Conservation (phyloP, 192 early-diverging fungal genomes). For the Geranomyces michiganensis region DNA sequence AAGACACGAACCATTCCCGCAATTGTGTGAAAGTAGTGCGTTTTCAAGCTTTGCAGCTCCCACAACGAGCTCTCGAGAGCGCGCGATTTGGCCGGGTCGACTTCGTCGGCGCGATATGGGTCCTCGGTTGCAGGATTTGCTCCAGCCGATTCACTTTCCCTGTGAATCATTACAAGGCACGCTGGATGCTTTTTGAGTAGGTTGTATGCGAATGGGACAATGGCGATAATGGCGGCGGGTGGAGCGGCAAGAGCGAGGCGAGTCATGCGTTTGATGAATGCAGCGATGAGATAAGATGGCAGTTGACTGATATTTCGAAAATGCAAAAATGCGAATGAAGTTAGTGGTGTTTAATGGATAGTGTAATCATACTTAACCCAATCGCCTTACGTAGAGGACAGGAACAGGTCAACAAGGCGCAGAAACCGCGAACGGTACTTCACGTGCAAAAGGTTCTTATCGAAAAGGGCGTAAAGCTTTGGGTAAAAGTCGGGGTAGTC, state of each 20-base stretch:
- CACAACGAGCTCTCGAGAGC: conserved; percentile 90
- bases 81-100: conserved; percentile 75
- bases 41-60: conserved; percentile 85
- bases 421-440: conserved; percentile 96
- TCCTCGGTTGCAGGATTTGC: conserved; percentile 22
- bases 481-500: conserved; percentile 98
- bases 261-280: conserved; percentile 90
- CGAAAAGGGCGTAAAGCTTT: conserved; percentile 91
- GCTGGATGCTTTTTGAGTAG: conserved; percentile 88
- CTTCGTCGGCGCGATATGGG: conserved; percentile 60
- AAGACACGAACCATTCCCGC: conserved; percentile 84
- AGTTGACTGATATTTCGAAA: conserved; percentile 67
- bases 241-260: conserved; percentile 82
- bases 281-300: conserved; percentile 86
- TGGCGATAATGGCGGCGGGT: conserved; percentile 79
- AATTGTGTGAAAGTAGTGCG: conserved; percentile 88
- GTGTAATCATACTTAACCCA: neutral
- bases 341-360: neutral
- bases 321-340: neutral
- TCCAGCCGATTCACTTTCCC: conserved; percentile 5
- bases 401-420: conserved; percentile 85
- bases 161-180: conserved; percentile 87
- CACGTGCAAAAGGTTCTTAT: conserved; percentile 86
- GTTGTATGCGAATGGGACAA: conserved; percentile 92
- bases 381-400: conserved; percentile 72